Evolutionary conservation across 371 early-diverging fungal genomes (phyloP), one percentile per base, ranked within the genome.

Genomic region (Gilbertella persicaria): DNA sequence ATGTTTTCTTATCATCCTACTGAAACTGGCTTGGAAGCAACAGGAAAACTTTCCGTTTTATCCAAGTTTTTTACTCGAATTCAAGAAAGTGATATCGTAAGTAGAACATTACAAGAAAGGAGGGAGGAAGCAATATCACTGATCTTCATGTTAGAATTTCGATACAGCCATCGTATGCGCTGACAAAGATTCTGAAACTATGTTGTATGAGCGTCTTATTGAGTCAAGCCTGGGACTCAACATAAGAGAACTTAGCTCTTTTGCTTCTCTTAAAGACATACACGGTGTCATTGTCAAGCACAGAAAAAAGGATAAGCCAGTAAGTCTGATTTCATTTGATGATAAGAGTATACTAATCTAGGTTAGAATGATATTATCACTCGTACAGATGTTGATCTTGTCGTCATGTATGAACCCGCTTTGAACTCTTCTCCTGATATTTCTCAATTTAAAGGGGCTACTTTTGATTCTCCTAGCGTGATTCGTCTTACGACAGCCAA

Each of bases 361-460:
- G 16, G 5, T 8, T 50, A 51, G 43, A 9, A 16, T 4, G 43
- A 5, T 0, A 28, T 43, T 4, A 35, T 52, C 8, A 13, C 17
- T 1, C 29, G 24, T n/a, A 35, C 13, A 1, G 23, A 7, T 21
- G 43, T 43, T 10, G 52, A 52, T 24, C 6, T 30, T 0, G 17
- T 52, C 0, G 14, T 52, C 13, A 25, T 52, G 1, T 52, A 52
- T 7, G 52, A 52, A 24, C 33, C 52, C 0, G 52, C 52, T 7
- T 16, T 42, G 3, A 3, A 23, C 7, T 5, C 14, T 4, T 2
- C 17, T 9, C 16, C 14, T 10, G 35, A 42, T 3, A 17, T 30
- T 1, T 1, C 4, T 1, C 14, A 21, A 5, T 43, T 52, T 24
- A 33, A 6, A 16, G 52, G 52, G 9, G 24, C 29, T 2, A 6